Evolutionary conservation across 108 stramenopile genomes (phyloP).

Genomic region (Skeletonema marinoi): DNA sequence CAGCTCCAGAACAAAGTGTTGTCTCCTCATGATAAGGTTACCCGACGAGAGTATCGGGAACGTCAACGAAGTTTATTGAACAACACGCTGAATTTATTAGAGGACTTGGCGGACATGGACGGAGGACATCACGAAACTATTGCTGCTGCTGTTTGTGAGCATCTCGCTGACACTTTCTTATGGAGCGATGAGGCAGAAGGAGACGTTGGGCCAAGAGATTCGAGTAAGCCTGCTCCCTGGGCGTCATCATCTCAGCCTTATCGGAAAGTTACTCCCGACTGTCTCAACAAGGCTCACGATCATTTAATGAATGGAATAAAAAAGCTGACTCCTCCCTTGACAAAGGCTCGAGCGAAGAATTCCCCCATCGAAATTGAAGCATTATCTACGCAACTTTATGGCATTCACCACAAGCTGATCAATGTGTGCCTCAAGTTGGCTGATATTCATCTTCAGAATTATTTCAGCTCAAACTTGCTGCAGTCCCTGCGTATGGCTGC

Average conservation of each 20-base stretch:
- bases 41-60: slow-evolving; percentile 66
- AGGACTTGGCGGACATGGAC: slow-evolving; percentile 83
- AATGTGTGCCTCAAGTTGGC: slow-evolving; percentile 79
- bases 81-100: slow-evolving; percentile 73
- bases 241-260: slow-evolving; percentile 62
- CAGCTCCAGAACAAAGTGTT: slow-evolving; percentile 49
- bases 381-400: slow-evolving; percentile 73
- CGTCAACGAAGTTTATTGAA: slow-evolving; percentile 76
- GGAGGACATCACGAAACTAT: slow-evolving; percentile 83
- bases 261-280: slow-evolving; percentile 55
- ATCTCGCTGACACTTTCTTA: slow-evolving; percentile 81
- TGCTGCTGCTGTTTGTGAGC: slow-evolving; percentile 74
- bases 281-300: slow-evolving; percentile 81
- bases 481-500: slow-evolving; percentile 70
- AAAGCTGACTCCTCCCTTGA: slow-evolving; percentile 51
- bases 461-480: slow-evolving; percentile 82
- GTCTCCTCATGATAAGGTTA: slow-evolving; percentile 17
- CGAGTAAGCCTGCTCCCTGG: slow-evolving; percentile 37
- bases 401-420: slow-evolving; percentile 74
- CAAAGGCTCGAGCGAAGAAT: slow-evolving; percentile 32
- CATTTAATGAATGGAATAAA: slow-evolving; percentile 63
- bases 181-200: slow-evolving; percentile 41
- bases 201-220: slow-evolving; percentile 14
- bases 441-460: slow-evolving; percentile 76
- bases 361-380: slow-evolving; percentile 56